phyloP scores from a whole-genome alignment of 768 basidiomycete genomes.

The Suillus fuscotomentosus region DNA sequence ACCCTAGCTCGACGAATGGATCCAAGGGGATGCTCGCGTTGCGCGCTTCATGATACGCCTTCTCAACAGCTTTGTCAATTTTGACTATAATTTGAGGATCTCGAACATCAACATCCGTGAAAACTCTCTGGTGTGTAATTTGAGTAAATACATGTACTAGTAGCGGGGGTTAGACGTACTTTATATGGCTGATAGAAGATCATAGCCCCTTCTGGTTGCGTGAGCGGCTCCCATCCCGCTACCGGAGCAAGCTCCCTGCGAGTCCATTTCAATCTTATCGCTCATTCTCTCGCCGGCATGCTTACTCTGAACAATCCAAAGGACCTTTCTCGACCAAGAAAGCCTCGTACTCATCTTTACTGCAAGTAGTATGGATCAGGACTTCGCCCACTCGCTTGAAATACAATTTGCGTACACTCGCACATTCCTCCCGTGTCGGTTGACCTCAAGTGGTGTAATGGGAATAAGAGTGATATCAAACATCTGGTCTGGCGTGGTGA shows the following conservation, averaged over 20 bases:
- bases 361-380: too few species aligned
- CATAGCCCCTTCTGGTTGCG: background rate
- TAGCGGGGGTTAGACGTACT: background rate
- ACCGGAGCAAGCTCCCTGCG: background rate
- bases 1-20: background rate
- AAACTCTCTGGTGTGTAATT: too few species aligned
- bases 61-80: background rate
- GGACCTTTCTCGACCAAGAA: background rate
- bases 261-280: background rate
- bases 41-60: background rate
- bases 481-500: too few species aligned
- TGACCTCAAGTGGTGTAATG: too few species aligned
- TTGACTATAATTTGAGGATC: background rate
- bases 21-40: background rate
- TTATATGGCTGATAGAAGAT: background rate
- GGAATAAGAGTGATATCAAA: too few species aligned
- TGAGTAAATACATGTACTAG: background rate
- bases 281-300: background rate
- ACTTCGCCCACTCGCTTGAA: too few species aligned
- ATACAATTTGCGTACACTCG: too few species aligned
- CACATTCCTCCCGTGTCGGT: too few species aligned
- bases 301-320: background rate
- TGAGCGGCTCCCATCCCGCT: background rate
- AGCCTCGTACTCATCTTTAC: too few species aligned
- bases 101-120: background rate